Evolutionary conservation across 257 asterid genomes (phyloP), one percentile per base, ranked within the genome.

Genomic region (Fraxinus quadrangulata): DNA sequence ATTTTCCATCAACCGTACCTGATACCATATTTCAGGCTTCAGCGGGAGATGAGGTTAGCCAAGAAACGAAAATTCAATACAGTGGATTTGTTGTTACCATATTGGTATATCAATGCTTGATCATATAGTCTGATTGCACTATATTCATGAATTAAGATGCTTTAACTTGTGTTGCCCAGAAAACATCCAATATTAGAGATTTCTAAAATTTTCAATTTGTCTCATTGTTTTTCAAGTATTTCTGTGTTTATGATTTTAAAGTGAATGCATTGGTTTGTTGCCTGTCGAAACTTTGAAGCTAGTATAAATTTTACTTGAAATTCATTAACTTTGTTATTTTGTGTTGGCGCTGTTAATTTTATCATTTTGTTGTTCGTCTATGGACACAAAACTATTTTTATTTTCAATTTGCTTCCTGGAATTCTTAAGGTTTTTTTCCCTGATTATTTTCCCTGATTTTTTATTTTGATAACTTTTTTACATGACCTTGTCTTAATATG

Each of bases 11-110:
- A 66, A 85, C 99, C 34, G 94, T 95, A 34, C 98, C 99, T 84
- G 99, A 93, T 86, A 73, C 78, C 80, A 84, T 95, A 77, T 85
- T 95, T 73, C 98, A 90, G 90, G 91, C 96, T 81, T 87, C 98
- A 33, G 98, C 99, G 31, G 99, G 97, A 76, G 86, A 95, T 70
- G 99, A 93, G 96, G 99, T 93, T 61, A 86, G 85, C 37, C 24
- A 56, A 31, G 65, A 67, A 67, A 69, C 33, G 36, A 31, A 51
- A 70, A 81, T 81, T 67, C 69, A 24, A 42, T 33, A 21, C 21
- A 33, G 76, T 28, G 68, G 21, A 26, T 80, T 79, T 78, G 31
- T 42, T 19, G 73, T 67, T 28, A 19, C 77, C 59, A 68, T 56
- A 71, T 65, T 49, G 49, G 36, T 30, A 45, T 37, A 42, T 30